phyloP scores from a whole-genome alignment of 2,329 filamentous ascomycete species.

The Mycosphaerella sp. region DNA sequence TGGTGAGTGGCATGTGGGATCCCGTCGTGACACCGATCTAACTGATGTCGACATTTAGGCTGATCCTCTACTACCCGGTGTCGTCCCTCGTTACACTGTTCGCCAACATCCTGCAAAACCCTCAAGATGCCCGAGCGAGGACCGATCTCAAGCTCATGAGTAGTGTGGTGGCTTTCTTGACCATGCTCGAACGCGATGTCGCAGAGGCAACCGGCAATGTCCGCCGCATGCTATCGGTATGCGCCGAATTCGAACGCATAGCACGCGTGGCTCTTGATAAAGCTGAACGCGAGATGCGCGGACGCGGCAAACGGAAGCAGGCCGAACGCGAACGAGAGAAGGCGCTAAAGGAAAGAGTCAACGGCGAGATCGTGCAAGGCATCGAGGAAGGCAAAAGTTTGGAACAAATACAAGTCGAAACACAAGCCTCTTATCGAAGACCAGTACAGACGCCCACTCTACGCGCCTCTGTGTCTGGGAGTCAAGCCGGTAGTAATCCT shows the following conservation, averaged over 20 bases:
- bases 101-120: constrained; percentile 93
- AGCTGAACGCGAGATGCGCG: constrained; percentile 74
- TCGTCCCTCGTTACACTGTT: constrained; percentile 92
- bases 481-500: constrained; percentile 21
- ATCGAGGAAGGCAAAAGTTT: constrained; percentile 32
- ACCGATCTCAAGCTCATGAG: constrained; percentile 90
- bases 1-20: constrained; percentile 56
- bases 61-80: constrained; percentile 94
- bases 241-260: constrained; percentile 94
- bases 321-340: constrained; percentile 45
- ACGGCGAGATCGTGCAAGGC: constrained; percentile 21
- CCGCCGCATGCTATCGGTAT: constrained; percentile 87
- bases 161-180: constrained; percentile 84
- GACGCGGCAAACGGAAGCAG: constrained; percentile 77
- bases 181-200: constrained; percentile 72
- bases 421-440: constrained; percentile 31
- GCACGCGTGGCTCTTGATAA: constrained; percentile 86
- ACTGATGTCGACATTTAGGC: constrained; percentile 43
- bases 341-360: constrained; percentile 24
- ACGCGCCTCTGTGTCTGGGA: constrained; percentile 23
- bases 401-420: constrained; percentile 35
- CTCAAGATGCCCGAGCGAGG: constrained; percentile 76
- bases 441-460: constrained; percentile 31
- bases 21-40: background rate
- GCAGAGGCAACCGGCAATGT: constrained; percentile 64